These are phyloP conservation scores for Artemisia tridentata DNA, from an alignment of 129 eudicot species.

Conservation along the genomic window DNA sequence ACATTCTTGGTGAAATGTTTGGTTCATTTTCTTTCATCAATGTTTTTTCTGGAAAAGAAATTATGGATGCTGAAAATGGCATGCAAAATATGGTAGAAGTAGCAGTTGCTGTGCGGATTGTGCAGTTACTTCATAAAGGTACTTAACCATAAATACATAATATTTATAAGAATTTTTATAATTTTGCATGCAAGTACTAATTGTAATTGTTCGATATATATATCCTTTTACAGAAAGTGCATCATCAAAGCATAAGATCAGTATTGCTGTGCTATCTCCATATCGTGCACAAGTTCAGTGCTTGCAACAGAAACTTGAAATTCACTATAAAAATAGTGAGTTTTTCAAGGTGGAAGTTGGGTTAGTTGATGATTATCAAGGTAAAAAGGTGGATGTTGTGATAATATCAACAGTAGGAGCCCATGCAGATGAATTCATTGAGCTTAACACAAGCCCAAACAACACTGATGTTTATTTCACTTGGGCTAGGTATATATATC, in stretches of 20 bases:
- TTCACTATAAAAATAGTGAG: slow-evolving; percentile 16
- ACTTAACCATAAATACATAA: background rate
- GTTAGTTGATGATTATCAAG: slow-evolving; percentile 44
- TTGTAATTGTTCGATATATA: background rate
- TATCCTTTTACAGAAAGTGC: slow-evolving; percentile 39
- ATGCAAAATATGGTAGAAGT: slow-evolving; percentile 55
- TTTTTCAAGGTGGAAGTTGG: slow-evolving; percentile 43
- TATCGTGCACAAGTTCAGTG: slow-evolving; percentile 50
- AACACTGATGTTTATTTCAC: slow-evolving; percentile 40
- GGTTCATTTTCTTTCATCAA: slow-evolving; percentile 2
- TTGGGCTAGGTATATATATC: slow-evolving; percentile 48
- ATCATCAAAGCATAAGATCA: slow-evolving; percentile 35
- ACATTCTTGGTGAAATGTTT: slow-evolving; percentile 36
- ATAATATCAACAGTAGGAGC: slow-evolving; percentile 59
- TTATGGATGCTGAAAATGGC: slow-evolving; percentile 31
- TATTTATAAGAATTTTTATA: background rate
- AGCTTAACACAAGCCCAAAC: slow-evolving; percentile 29
- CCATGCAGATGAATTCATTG: slow-evolving; percentile 27
- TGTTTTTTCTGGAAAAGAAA: background rate
- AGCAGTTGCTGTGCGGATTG: slow-evolving; percentile 39
- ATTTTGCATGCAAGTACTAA: background rate
- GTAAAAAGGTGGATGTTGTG: slow-evolving; percentile 43
- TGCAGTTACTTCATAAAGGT: slow-evolving; percentile 52
- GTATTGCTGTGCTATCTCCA: slow-evolving; percentile 59
- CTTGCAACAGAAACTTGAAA: slow-evolving; percentile 38